These are phyloP conservation scores for Phialophora verrucosa DNA, from an alignment of 2,329 filamentous ascomycete species.

Conservation along the genomic window DNA sequence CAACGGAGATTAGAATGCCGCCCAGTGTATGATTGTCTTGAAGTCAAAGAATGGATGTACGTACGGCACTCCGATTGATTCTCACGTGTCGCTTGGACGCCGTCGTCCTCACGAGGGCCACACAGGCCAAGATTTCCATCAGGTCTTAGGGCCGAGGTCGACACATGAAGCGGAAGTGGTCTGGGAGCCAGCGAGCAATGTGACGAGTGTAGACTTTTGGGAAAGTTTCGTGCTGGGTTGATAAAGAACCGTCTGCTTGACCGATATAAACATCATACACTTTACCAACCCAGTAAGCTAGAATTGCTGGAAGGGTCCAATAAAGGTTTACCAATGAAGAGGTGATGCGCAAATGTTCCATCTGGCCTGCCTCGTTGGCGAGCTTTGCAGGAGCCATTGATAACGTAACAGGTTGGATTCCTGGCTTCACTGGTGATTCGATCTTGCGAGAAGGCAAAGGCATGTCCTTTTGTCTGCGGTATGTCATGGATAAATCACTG, in stretches of 20 bases:
- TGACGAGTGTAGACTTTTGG: not conserved
- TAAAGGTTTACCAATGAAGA: not conserved
- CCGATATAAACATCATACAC: not conserved
- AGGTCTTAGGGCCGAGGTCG: too few species aligned
- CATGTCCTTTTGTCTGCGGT: not conserved
- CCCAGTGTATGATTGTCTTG: constrained; percentile 5
- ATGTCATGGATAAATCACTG: not conserved
- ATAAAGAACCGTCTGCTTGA: not conserved
- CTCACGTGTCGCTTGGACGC: not conserved
- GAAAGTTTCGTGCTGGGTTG: not conserved
- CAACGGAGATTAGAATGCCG: constrained; percentile 51
- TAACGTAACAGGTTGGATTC: not conserved
- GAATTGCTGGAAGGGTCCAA: not conserved
- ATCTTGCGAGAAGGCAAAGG: not conserved
- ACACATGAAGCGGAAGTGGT: too few species aligned
- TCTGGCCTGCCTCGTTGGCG: too few species aligned
- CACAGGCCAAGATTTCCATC: too few species aligned
- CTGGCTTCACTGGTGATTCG: not conserved
- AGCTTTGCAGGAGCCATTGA: not conserved
- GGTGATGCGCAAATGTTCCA: not conserved
- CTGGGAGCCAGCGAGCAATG: too few species aligned
- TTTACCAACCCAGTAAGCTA: not conserved
- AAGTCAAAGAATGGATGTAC: not conserved
- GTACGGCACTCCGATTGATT: not conserved
- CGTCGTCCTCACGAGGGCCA: not conserved